Evolutionary conservation across 495 filamentous ascomycete species (phyloP).

Genomic region (Platismatia glauca): DNA sequence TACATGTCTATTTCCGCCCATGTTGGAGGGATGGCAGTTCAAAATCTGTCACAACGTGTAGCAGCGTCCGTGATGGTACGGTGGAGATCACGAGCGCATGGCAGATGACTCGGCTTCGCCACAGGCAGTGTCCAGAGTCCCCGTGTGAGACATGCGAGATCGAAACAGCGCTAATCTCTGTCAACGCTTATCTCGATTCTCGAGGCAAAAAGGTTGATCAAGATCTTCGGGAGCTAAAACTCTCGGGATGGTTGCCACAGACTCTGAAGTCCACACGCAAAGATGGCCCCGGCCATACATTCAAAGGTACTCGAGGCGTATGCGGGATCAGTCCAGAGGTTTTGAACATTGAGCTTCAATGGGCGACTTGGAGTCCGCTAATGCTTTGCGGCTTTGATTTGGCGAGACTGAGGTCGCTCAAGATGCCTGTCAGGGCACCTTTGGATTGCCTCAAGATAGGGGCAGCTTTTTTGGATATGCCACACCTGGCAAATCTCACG

Average conservation of each 20-base stretch:
- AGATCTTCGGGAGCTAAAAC: neutral
- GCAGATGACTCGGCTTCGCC: neutral
- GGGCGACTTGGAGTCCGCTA: neutral
- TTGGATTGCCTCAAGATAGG: neutral
- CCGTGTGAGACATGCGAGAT: neutral
- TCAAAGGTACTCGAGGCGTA: neutral
- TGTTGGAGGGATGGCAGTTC: neutral
- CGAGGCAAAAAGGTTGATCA: neutral
- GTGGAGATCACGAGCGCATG: neutral
- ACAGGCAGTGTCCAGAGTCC: neutral
- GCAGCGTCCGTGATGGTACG: neutral
- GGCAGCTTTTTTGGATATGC: neutral
- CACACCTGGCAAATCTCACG: neutral
- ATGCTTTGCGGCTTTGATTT: constrained; percentile 1
- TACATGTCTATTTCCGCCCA: neutral
- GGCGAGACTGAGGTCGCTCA: neutral
- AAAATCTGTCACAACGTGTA: neutral
- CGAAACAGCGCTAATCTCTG: neutral
- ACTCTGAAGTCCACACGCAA: neutral
- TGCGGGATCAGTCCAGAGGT: neutral
- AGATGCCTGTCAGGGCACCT: neutral
- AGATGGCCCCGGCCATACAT: neutral
- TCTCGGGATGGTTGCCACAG: neutral
- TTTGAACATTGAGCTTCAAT: neutral
- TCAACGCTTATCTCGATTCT: neutral